phyloP scores from a whole-genome alignment of 2,329 filamentous ascomycete genomes.

The Penicillium palitans region DNA sequence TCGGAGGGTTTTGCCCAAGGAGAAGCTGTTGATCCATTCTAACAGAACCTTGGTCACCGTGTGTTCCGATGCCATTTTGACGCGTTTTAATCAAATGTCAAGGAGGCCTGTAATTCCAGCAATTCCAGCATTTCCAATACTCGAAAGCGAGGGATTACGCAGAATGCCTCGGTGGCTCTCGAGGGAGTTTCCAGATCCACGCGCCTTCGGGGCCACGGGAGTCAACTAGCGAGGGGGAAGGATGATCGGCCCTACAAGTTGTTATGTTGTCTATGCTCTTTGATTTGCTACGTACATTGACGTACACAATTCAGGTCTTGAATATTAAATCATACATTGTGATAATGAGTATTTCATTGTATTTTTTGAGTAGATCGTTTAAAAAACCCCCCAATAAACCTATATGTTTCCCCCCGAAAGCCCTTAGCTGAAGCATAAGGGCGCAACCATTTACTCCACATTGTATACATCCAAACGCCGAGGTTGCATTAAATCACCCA shows the following conservation, averaged over 20 bases:
- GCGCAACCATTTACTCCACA: constrained; percentile 3
- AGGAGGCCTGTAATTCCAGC: constrained; percentile 8
- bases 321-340: neutral
- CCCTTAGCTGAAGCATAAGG: neutral
- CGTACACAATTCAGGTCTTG: neutral
- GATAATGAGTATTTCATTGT: neutral
- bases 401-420: neutral
- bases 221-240: constrained; percentile 21
- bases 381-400: neutral
- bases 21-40: constrained; percentile 51
- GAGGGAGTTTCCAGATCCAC: constrained; percentile 26
- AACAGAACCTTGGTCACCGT: constrained; percentile 47
- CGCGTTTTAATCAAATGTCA: constrained; percentile 9
- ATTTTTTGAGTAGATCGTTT: neutral
- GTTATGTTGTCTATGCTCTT: neutral
- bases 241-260: constrained; percentile 12
- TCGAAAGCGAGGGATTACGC: constrained; percentile 1
- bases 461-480: constrained; percentile 4
- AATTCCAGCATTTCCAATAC: constrained; percentile 19
- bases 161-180: constrained; percentile 1
- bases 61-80: constrained; percentile 47
- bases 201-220: constrained; percentile 21
- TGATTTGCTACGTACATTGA: neutral
- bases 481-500: neutral
- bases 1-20: constrained; percentile 44